Evolutionary conservation across 2,329 filamentous ascomycete species (phyloP).

Genomic region (Alternaria angustiovoidea): DNA sequence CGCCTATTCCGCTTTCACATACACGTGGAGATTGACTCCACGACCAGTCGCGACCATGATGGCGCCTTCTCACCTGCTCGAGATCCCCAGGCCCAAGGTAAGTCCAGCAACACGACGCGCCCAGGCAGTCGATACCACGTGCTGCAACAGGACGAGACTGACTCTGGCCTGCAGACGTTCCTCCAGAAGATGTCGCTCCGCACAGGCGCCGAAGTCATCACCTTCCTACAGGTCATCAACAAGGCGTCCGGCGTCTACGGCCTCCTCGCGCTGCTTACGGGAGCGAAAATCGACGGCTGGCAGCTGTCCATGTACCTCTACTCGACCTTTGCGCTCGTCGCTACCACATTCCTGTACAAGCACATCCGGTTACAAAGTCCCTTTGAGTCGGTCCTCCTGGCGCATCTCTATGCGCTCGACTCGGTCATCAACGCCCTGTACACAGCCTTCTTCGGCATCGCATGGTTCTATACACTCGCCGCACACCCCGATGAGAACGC

Average conservation of each 20-base stretch:
- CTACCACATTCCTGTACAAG: constrained; percentile 75
- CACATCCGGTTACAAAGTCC: constrained; percentile 82
- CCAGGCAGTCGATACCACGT: neutral
- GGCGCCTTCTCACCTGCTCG: constrained; percentile 44
- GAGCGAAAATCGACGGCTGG: constrained; percentile 80
- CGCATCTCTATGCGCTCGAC: constrained; percentile 86
- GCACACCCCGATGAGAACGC: constrained; percentile 58
- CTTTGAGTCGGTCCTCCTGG: constrained; percentile 80
- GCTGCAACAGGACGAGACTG: constrained; percentile 16
- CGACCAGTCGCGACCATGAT: constrained; percentile 34
- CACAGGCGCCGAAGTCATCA: constrained; percentile 85
- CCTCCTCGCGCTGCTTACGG: constrained; percentile 85
- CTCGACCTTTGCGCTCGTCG: constrained; percentile 74
- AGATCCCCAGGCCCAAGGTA: constrained; percentile 52
- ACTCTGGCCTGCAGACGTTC: constrained; percentile 69
- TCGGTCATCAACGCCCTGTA: constrained; percentile 82
- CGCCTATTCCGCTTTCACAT: neutral
- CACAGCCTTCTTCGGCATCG: constrained; percentile 80
- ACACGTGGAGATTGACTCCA: constrained; percentile 4
- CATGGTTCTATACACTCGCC: constrained; percentile 83
- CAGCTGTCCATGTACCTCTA: constrained; percentile 94
- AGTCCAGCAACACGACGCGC: constrained; percentile 18
- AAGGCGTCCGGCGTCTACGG: constrained; percentile 92
- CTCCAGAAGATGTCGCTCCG: constrained; percentile 86
- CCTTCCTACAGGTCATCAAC: constrained; percentile 85